Conservation (phyloP, 768 basidiomycete species). For the Lactarius indigo region DNA sequence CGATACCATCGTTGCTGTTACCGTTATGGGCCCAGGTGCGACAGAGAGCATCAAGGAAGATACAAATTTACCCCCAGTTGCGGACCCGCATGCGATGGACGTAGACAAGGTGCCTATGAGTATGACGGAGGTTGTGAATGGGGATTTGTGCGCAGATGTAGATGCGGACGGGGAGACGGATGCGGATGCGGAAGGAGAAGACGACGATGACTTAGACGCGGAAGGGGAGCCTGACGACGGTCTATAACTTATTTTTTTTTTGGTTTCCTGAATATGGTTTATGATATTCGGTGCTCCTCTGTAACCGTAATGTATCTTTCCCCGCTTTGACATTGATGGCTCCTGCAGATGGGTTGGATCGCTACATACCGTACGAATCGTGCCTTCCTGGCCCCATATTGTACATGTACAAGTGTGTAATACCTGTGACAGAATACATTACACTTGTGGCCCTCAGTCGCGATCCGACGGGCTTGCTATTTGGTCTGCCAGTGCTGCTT, state of each 20-base stretch:
- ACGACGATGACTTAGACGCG: slow-evolving; percentile 33
- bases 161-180: slow-evolving; percentile 43
- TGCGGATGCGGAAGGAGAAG: slow-evolving; percentile 41
- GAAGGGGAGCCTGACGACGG: slow-evolving; percentile 34
- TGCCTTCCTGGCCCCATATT: slow-evolving; percentile 2
- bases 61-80: slow-evolving; percentile 7
- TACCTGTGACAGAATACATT: neutral
- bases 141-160: slow-evolving; percentile 20
- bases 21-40: slow-evolving; percentile 21
- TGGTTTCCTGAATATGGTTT: slow-evolving; percentile 15
- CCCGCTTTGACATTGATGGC: slow-evolving; percentile 3
- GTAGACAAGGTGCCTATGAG: slow-evolving; percentile 28
- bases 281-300: slow-evolving; percentile 17
- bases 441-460: neutral
- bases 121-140: neutral
- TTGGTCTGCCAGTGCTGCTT: too few species aligned
- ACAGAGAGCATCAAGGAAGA: slow-evolving; percentile 7
- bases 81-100: slow-evolving; percentile 9
- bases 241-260: slow-evolving; percentile 22
- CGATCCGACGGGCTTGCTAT: too few species aligned
- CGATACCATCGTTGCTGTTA: slow-evolving; percentile 46
- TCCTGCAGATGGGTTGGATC: neutral
- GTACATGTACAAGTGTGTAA: slow-evolving; percentile 7
- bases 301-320: slow-evolving; percentile 21
- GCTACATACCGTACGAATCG: slow-evolving; percentile 4